phyloP scores from a whole-genome alignment of 768 basidiomycete genomes.

The Termitomyces sp. region DNA sequence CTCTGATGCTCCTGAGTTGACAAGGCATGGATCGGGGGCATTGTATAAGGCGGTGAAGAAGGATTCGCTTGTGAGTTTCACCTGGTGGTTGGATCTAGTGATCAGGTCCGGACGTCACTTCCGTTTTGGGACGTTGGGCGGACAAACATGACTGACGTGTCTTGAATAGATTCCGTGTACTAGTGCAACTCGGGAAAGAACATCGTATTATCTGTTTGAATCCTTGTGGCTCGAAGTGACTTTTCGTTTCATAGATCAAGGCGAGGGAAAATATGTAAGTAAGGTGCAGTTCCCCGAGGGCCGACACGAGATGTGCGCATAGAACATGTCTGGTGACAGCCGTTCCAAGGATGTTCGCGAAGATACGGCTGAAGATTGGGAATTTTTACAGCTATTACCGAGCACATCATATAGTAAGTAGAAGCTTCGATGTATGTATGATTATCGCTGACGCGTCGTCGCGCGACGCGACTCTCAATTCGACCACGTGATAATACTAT shows the following conservation, averaged over 20 bases:
- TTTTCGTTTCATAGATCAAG: not conserved
- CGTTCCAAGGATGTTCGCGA: not conserved
- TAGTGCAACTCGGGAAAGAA: not conserved
- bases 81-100: not conserved
- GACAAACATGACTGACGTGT: slow-evolving; percentile 2
- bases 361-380: not conserved
- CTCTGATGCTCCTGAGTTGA: slow-evolving; percentile 42
- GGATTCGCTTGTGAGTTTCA: slow-evolving; percentile 5
- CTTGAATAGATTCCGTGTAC: not conserved
- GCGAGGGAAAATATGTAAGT: not conserved
- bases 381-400: not conserved
- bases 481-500: not conserved
- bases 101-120: slow-evolving; percentile 28
- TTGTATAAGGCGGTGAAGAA: slow-evolving; percentile 24
- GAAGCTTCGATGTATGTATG: no score
- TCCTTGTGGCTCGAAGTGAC: not conserved
- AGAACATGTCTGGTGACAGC: not conserved
- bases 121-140: slow-evolving; percentile 27
- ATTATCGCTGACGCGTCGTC: no score
- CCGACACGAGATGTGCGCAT: not conserved
- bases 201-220: not conserved
- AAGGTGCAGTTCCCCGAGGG: not conserved
- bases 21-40: slow-evolving; percentile 44
- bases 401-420: not conserved
- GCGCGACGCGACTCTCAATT: not conserved